Evolutionary conservation across 2,329 filamentous ascomycete species (phyloP).

Genomic region (Boeremia lycopersici): DNA sequence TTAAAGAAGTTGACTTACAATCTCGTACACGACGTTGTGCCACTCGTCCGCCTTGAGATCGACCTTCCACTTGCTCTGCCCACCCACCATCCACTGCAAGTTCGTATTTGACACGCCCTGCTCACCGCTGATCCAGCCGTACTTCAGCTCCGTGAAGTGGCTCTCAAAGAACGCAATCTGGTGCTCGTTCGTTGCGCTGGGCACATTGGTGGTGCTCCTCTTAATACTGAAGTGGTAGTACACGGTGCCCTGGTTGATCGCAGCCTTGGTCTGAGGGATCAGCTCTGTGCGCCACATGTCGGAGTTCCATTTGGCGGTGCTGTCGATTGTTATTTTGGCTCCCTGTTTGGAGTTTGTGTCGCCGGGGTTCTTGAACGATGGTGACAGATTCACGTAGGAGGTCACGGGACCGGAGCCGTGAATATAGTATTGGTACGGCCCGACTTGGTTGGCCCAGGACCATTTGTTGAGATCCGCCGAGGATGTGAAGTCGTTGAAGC

Average conservation of each 20-base stretch:
- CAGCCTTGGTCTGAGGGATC: slow-evolving; percentile 71
- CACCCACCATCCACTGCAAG: slow-evolving; percentile 69
- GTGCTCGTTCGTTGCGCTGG: slow-evolving; percentile 68
- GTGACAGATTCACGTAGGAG: slow-evolving; percentile 66
- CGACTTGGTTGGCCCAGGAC: slow-evolving; percentile 72
- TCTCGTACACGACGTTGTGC: slow-evolving; percentile 78
- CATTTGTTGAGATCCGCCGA: slow-evolving; percentile 64
- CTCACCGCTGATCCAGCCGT: slow-evolving; percentile 63
- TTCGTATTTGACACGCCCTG: slow-evolving; percentile 58
- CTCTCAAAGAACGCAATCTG: slow-evolving; percentile 69
- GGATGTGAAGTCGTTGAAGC: slow-evolving; percentile 65
- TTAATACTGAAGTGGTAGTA: slow-evolving; percentile 76
- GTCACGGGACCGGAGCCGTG: slow-evolving; percentile 64
- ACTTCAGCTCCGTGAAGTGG: slow-evolving; percentile 78
- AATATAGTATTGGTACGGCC: slow-evolving; percentile 77
- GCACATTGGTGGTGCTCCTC: slow-evolving; percentile 64
- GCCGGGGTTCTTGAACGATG: slow-evolving; percentile 68
- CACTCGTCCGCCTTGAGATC: slow-evolving; percentile 68
- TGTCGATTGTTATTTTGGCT: slow-evolving; percentile 69
- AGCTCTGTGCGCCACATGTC: slow-evolving; percentile 78
- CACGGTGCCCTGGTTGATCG: slow-evolving; percentile 69
- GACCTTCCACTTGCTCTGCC: slow-evolving; percentile 66
- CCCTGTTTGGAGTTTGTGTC: slow-evolving; percentile 68
- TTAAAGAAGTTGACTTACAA: slow-evolving; percentile 51
- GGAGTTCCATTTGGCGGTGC: slow-evolving; percentile 72